Conservation (phyloP, 139 green algal species). For the Chlorella sp. region DNA sequence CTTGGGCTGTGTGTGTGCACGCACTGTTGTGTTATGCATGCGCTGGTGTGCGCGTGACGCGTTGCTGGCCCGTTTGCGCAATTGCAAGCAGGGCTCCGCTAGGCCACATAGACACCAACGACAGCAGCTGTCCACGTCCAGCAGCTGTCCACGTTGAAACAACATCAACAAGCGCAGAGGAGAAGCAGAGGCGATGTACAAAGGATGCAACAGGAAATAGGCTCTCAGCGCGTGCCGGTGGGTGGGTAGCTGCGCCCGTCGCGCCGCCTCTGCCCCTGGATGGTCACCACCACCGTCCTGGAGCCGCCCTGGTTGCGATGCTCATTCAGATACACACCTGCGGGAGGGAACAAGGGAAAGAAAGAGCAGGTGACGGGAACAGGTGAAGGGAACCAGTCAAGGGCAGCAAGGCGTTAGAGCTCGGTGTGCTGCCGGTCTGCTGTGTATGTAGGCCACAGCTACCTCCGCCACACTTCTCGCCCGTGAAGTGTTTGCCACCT, state of each 20-base stretch:
- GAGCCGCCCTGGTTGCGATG: constrained; percentile 53
- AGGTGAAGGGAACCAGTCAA: not conserved
- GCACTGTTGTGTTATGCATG: too few species aligned
- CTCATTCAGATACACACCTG: not conserved
- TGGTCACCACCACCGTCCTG: constrained; percentile 56
- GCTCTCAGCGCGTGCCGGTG: not conserved
- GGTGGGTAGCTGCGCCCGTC: constrained; percentile 54
- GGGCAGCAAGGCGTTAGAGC: not conserved
- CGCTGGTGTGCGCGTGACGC: too few species aligned
- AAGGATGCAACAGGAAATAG: not conserved
- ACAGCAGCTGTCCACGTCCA: too few species aligned
- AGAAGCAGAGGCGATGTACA: too few species aligned
- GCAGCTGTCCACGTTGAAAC: too few species aligned
- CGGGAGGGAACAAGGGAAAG: not conserved
- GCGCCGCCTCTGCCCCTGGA: constrained; percentile 59
- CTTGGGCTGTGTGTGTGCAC: too few species aligned
- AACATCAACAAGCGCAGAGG: too few species aligned
- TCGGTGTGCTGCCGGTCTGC: not conserved
- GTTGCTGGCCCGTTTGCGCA: too few species aligned
- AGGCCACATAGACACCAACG: too few species aligned
- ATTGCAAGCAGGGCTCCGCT: too few species aligned
- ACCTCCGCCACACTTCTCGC: too few species aligned
- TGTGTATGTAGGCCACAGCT: too few species aligned
- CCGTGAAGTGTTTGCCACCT: not conserved
- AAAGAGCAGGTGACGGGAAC: not conserved